Base-by-base conservation (phyloP, 1,284 basidiomycete species). In the Cryptococcus sp. region DNA sequence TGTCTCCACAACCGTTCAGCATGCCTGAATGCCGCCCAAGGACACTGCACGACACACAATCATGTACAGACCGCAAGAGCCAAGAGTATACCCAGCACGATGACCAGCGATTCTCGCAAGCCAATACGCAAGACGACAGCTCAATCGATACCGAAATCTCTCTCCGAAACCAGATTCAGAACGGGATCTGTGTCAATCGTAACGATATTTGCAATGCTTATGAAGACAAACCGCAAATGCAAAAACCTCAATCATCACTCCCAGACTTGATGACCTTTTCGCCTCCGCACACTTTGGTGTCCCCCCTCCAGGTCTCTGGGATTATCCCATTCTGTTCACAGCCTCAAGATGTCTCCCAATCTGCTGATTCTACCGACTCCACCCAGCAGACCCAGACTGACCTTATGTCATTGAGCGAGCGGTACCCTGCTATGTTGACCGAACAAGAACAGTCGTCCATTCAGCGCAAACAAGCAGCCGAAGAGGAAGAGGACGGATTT, bases 231-330 rank as follows among this genome's bases (percentile, higher is more conserved):
- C 8, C 40, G 23, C 40, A 22, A 15, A 8, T 11, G 22, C 20
- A 23, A 23, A 13, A 43, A 8, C 6, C 23, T 11, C 19, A 38
- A 17, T 13, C 29, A n/a, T 39, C 20, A 17, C 8, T 46, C n/a
- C 22, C 22, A 13, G 40, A 55, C 26, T 46, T 55, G 45, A 55
- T 55, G 37, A 26, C 46, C 25, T 41, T 55, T 34, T 50, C 49
- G 22, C 49, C 49, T 1, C 37, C 44, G 39, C 16, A 43, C 29
- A 13, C 46, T 16, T 48, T 43, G 22, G 34, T 22, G 3, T 22
- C 46, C 16, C 43, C 23, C 11, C 34, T 13, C 49, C 15, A 19
- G 10, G 15, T 17, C 25, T 8, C 37, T 6, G 34, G 15, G 15
- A 7, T 10, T 8, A 13, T 15, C 8, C n/a, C n/a, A 11, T 15